phyloP scores from a whole-genome alignment of 768 basidiomycete genomes.

The Boletus sp. region DNA sequence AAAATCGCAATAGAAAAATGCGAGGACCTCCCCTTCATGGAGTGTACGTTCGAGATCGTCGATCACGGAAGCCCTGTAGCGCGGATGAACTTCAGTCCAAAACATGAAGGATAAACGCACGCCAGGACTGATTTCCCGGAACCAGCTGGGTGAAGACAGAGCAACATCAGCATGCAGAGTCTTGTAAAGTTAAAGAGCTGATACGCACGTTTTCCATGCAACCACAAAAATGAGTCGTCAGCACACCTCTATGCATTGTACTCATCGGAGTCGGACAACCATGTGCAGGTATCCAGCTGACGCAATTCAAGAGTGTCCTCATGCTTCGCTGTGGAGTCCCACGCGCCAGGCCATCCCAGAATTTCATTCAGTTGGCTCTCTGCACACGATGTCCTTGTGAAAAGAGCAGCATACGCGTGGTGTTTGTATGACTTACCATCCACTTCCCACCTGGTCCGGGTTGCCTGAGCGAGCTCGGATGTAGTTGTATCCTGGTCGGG shows the following conservation, averaged over 20 bases:
- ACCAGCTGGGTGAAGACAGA: neutral
- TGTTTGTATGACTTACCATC: neutral
- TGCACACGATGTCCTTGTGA: neutral
- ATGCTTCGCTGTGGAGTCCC: neutral
- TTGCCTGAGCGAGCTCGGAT: neutral
- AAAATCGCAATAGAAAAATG: neutral
- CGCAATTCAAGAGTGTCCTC: neutral
- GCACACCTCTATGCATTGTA: neutral
- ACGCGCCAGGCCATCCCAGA: neutral
- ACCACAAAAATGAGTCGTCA: neutral
- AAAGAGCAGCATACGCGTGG: neutral
- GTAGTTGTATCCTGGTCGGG: neutral
- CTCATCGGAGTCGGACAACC: neutral
- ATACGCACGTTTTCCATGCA: neutral
- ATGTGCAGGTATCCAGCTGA: neutral
- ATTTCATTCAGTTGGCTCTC: neutral
- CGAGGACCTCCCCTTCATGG: neutral
- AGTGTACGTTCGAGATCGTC: neutral
- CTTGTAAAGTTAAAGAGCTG: neutral
- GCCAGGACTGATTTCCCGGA: neutral
- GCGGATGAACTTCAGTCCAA: neutral
- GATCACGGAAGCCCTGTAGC: neutral
- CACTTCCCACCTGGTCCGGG: neutral
- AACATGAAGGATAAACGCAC: neutral
- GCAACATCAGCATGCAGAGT: neutral